A percentile compares a stretch with the other conserved stretches of the same genome.
Conservation (phyloP, 768 basidiomycete species). For the Naganishia antarctica region DNA sequence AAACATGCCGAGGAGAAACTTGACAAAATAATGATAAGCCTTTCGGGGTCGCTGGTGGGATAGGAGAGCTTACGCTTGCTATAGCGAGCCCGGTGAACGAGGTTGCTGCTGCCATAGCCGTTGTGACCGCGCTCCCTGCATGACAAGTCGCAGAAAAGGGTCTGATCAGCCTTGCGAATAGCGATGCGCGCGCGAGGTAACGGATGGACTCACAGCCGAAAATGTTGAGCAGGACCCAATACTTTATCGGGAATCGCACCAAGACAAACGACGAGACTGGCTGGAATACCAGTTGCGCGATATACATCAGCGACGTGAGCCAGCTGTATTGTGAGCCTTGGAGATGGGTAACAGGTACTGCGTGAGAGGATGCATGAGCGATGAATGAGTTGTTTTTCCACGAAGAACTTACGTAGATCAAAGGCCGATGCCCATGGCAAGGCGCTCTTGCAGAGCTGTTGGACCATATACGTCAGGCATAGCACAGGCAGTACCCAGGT, state of each 20-base stretch:
- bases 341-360: slow-evolving; percentile 42
- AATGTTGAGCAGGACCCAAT: slow-evolving; percentile 45
- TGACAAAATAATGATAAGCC: too few relatives aligned
- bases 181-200: slow-evolving; percentile 18
- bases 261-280: slow-evolving; percentile 40
- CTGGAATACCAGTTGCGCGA: slow-evolving; percentile 38
- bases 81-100: slow-evolving; percentile 52
- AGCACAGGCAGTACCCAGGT: slow-evolving; percentile 24
- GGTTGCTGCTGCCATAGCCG: slow-evolving; percentile 50
- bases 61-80: too few relatives aligned
- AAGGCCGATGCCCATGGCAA: background rate
- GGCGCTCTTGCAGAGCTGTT: background rate
- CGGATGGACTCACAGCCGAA: slow-evolving; percentile 26
- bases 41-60: too few relatives aligned
- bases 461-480: slow-evolving; percentile 22
- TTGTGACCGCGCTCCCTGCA: slow-evolving; percentile 49
- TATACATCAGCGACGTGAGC: slow-evolving; percentile 47
- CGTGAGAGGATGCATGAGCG: slow-evolving; percentile 35
- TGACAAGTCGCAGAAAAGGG: slow-evolving; percentile 45
- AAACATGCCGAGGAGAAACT: slow-evolving; percentile 54
- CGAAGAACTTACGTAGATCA: background rate
- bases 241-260: slow-evolving; percentile 44
- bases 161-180: slow-evolving; percentile 30
- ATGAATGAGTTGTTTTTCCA: background rate
- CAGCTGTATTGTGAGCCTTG: slow-evolving; percentile 53